Conservation (phyloP, 176 grass and related monocot species). For the Triticum dicoccoides region DNA sequence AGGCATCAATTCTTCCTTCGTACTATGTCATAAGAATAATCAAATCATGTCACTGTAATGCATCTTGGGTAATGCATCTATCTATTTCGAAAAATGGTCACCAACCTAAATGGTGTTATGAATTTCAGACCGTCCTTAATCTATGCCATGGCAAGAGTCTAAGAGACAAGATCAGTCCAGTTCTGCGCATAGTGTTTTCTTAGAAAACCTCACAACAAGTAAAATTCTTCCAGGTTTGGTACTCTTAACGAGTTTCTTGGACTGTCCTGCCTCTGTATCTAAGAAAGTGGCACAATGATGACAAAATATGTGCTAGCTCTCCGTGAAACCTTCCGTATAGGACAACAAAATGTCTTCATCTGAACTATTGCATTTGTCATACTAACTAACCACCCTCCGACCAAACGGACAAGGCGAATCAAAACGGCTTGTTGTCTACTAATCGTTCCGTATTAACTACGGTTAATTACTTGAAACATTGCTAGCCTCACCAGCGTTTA, state of each 20-base stretch:
- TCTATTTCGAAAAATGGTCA: slow-evolving; percentile 1
- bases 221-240: neutral
- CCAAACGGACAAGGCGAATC: slow-evolving; percentile 8
- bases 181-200: slow-evolving; percentile 1
- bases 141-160: neutral
- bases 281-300: neutral
- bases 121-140: neutral
- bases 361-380: slow-evolving; percentile 16
- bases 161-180: neutral
- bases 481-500: too few relatives aligned
- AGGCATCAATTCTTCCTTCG: neutral
- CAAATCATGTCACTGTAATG: neutral
- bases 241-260: neutral
- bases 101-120: neutral
- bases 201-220: slow-evolving; percentile 4
- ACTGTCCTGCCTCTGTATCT: slow-evolving; percentile 5
- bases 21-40: neutral
- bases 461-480: neutral
- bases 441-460: neutral
- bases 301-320: slow-evolving; percentile 2
- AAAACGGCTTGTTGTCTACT: neutral
- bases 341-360: neutral
- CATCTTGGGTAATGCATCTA: too few relatives aligned
- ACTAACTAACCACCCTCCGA: slow-evolving; percentile 5
- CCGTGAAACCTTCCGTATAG: slow-evolving; percentile 27